These are phyloP conservation scores for Chrysoporthe austroafricana DNA, from an alignment of 2,329 filamentous ascomycete species.

Conservation along the genomic window DNA sequence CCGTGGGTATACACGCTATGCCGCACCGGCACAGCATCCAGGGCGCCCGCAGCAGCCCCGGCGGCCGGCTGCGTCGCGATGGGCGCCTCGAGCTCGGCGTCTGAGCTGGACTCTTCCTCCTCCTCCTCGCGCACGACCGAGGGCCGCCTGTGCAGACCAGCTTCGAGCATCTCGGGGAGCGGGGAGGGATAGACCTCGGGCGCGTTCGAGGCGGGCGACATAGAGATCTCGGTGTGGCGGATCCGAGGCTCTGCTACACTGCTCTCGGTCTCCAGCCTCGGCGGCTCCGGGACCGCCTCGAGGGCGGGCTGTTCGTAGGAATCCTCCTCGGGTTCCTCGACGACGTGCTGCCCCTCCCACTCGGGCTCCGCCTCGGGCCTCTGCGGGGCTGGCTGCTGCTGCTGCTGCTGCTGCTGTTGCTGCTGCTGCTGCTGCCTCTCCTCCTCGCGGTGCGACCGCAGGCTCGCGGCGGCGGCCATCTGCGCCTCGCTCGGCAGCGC, in stretches of 20 bases:
- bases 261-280: constrained; percentile 6
- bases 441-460: constrained; percentile 27
- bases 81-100: constrained; percentile 30
- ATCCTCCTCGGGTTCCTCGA: constrained; percentile 19
- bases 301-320: constrained; percentile 21
- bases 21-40: constrained; percentile 43
- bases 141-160: constrained; percentile 41
- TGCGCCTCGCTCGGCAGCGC: constrained; percentile 18
- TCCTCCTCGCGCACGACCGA: constrained; percentile 50
- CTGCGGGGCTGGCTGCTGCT: not conserved
- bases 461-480: constrained; percentile 24
- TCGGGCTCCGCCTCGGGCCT: not conserved
- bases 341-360: constrained; percentile 31
- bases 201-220: constrained; percentile 26
- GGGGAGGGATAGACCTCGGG: constrained; percentile 21
- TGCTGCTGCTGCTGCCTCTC: constrained; percentile 31
- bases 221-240: not conserved
- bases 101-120: constrained; percentile 34
- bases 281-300: constrained; percentile 4
- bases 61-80: constrained; percentile 31
- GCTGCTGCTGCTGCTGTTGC: constrained; percentile 25
- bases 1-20: constrained; percentile 35
- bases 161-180: not conserved
- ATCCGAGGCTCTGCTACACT: not conserved
- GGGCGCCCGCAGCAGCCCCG: constrained; percentile 32